A percentile compares a stretch with the other conserved stretches of the same genome.
Conservation (phyloP, 768 basidiomycete species). For the Amanita phalloides region DNA sequence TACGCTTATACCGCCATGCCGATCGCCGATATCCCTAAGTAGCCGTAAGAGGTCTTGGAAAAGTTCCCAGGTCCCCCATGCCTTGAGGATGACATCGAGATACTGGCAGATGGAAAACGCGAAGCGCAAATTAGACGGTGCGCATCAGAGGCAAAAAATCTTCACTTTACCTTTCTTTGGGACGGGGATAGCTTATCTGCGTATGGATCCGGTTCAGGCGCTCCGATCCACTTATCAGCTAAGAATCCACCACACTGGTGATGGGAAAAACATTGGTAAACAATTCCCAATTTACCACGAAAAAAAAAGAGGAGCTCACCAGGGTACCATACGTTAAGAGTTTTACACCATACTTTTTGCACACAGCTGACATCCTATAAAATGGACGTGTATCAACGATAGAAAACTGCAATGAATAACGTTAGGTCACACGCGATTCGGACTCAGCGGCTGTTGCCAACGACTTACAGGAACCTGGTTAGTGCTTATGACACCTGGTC, state of each 20-base stretch:
- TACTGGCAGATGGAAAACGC: constrained; percentile 35
- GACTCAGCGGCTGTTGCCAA: neutral
- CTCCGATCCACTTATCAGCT: constrained; percentile 61
- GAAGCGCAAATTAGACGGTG: neutral
- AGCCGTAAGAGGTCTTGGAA: constrained; percentile 57
- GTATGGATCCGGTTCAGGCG: constrained; percentile 64
- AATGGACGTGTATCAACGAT: constrained; percentile 71
- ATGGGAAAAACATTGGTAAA: neutral
- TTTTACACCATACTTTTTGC: constrained; percentile 60
- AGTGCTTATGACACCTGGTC: constrained; percentile 61
- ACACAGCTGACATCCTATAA: constrained; percentile 70
- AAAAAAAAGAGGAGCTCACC: constrained; percentile 29
- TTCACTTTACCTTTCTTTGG: constrained; percentile 56
- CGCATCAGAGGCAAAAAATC: neutral
- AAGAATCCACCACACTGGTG: constrained; percentile 80
- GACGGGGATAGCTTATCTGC: constrained; percentile 63
- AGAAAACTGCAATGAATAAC: constrained; percentile 47
- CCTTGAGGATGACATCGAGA: constrained; percentile 70
- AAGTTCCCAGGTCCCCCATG: constrained; percentile 70
- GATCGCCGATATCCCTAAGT: constrained; percentile 55
- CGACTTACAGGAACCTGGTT: constrained; percentile 70
- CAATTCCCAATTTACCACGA: constrained; percentile 3
- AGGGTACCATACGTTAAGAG: constrained; percentile 76
- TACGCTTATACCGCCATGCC: constrained; percentile 54
- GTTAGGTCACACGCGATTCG: neutral